Conservation (phyloP, 1,284 basidiomycete species). For the Cutaneotrichosporon sp. region DNA sequence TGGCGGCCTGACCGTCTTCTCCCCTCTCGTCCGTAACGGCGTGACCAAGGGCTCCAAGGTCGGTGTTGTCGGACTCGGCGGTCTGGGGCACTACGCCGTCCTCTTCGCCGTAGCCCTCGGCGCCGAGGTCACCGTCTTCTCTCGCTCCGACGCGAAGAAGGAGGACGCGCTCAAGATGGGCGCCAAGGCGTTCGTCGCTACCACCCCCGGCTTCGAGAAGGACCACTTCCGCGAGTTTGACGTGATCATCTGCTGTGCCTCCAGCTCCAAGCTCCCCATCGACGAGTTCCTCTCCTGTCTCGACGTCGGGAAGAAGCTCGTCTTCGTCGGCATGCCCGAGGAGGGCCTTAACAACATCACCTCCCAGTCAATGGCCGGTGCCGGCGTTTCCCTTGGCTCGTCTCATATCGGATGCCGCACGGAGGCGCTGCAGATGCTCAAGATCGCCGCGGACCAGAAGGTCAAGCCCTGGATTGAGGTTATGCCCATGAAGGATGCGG, state of each 20-base stretch:
- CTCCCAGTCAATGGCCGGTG: constrained; percentile 46
- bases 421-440: constrained; percentile 59
- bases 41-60: constrained; percentile 62
- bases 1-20: constrained; percentile 63
- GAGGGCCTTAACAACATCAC: constrained; percentile 41
- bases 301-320: constrained; percentile 55
- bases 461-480: constrained; percentile 56
- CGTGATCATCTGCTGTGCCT: constrained; percentile 58
- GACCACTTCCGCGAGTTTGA: constrained; percentile 54
- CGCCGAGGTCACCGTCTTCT: constrained; percentile 62
- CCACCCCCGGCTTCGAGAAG: constrained; percentile 52
- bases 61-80: constrained; percentile 63
- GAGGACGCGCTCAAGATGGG: constrained; percentile 63
- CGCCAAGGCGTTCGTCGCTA: constrained; percentile 55
- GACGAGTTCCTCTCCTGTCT: constrained; percentile 53
- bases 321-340: constrained; percentile 55
- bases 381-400: constrained; percentile 50
- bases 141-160: constrained; percentile 60
- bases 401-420: constrained; percentile 61
- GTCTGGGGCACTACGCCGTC: constrained; percentile 58
- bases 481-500: constrained; percentile 58
- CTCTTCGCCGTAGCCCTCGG: constrained; percentile 59
- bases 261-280: constrained; percentile 49
- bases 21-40: constrained; percentile 60
- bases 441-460: constrained; percentile 57